These are phyloP conservation scores for Aspergillus egyptiacus DNA, from an alignment of 495 filamentous ascomycete species.

Conservation along the genomic window DNA sequence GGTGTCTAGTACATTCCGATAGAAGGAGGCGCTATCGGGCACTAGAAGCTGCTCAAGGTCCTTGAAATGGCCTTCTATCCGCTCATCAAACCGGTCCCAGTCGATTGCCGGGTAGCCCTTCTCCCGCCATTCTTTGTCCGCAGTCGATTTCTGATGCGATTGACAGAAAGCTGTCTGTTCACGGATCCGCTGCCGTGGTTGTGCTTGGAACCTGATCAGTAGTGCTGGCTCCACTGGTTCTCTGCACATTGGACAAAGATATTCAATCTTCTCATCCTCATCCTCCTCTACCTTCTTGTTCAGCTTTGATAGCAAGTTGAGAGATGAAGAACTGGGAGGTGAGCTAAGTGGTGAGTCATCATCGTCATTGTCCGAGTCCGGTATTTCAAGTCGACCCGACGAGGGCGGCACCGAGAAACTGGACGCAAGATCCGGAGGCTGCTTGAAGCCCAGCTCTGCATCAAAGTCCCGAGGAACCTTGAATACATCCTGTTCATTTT, in stretches of 20 bases:
- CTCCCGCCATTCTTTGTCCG: slow-evolving; percentile 53
- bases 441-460: slow-evolving; percentile 19
- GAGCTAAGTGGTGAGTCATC: slow-evolving; percentile 20
- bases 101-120: slow-evolving; percentile 73
- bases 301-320: background rate
- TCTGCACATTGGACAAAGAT: slow-evolving; percentile 64
- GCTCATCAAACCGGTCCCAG: slow-evolving; percentile 62
- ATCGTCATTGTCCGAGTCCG: slow-evolving; percentile 21
- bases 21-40: slow-evolving; percentile 52
- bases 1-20: slow-evolving; percentile 53
- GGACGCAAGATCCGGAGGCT: slow-evolving; percentile 22
- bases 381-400: slow-evolving; percentile 10
- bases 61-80: slow-evolving; percentile 51
- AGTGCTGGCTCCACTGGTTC: slow-evolving; percentile 49
- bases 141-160: slow-evolving; percentile 56
- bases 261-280: slow-evolving; percentile 10
- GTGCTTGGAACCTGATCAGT: slow-evolving; percentile 41
- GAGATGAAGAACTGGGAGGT: slow-evolving; percentile 14
- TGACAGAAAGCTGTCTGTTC: slow-evolving; percentile 65
- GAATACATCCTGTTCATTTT: slow-evolving; percentile 18
- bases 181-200: slow-evolving; percentile 50
- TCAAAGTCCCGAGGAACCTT: slow-evolving; percentile 27
- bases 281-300: too few species aligned
- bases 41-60: slow-evolving; percentile 55
- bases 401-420: slow-evolving; percentile 22